Percentiles rank a stretch among this genome's conserved stretches.
These are phyloP conservation scores for Gossypium sturtianum DNA, from an alignment of 345 rosid species.

Conservation along the genomic window DNA sequence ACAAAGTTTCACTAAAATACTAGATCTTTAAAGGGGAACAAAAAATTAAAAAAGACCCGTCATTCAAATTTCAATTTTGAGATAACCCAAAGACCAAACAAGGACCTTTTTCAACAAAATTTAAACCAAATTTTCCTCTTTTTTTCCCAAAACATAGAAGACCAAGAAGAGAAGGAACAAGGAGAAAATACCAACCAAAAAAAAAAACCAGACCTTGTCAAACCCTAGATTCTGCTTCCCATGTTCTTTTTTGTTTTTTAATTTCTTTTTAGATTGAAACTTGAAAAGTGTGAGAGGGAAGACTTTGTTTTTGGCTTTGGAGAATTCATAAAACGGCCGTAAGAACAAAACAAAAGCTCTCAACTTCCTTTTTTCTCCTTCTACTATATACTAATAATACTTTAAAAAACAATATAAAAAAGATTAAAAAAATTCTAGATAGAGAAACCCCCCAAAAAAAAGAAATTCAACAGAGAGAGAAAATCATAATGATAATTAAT, in stretches of 20 bases:
- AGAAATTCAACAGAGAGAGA: conserved; percentile 5
- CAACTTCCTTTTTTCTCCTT: conserved; percentile 7
- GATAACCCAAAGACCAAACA: conserved; percentile 10
- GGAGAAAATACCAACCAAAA: conserved; percentile 12
- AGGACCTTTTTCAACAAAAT: conserved; percentile 12
- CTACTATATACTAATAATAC: neutral
- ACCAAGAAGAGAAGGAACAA: conserved; percentile 11
- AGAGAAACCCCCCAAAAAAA: neutral
- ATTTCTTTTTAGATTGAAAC: conserved; percentile 35
- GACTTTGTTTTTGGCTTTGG: conserved; percentile 43
- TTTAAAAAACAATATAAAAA: neutral
- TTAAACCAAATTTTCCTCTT: neutral
- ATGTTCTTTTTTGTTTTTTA: conserved; percentile 15
- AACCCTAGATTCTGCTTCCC: conserved; percentile 58
- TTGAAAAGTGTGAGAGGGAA: conserved; percentile 72
- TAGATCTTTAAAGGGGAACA: conserved; percentile 14
- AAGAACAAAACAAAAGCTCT: conserved; percentile 37
- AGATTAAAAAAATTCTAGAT: neutral
- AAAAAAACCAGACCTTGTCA: conserved; percentile 33
- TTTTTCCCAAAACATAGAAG: neutral
- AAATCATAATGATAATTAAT: neutral
- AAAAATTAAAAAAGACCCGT: conserved; percentile 19
- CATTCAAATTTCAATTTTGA: conserved; percentile 30
- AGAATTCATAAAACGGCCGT: conserved; percentile 45
- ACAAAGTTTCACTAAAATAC: conserved; percentile 10